Conservation (phyloP, 257 asterid genomes). For the Knoxia roxburghii region DNA sequence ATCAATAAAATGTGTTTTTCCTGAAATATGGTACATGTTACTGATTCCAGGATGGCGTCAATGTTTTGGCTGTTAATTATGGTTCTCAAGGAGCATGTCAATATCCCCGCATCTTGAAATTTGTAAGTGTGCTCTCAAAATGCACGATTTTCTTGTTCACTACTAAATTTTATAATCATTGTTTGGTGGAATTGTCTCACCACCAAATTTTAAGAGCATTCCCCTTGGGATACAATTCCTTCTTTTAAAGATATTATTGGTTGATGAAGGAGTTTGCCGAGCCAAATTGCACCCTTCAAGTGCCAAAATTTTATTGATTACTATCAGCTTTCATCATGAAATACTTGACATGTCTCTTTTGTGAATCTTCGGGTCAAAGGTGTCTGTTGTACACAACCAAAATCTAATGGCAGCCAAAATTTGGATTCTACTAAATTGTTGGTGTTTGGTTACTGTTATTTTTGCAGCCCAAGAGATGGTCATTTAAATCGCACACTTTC, state of each 20-base stretch:
- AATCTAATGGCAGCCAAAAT: no score
- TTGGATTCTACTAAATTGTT: background rate
- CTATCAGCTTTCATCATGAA: background rate
- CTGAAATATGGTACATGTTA: background rate
- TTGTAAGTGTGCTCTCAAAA: conserved; percentile 43
- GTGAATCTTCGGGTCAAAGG: background rate
- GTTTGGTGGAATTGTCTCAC: background rate
- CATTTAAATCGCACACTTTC: conserved; percentile 81
- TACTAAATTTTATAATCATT: background rate
- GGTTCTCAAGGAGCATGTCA: conserved; percentile 90
- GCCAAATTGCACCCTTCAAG: background rate
- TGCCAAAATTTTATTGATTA: background rate
- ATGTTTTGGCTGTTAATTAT: conserved; percentile 81
- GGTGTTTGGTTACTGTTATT: conserved; percentile 11
- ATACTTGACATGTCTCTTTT: background rate
- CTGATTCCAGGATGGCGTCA: conserved; percentile 71
- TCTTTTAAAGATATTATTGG: background rate
- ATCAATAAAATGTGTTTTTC: background rate
- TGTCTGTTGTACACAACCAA: no score
- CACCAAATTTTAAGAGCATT: background rate
- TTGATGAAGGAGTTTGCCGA: background rate
- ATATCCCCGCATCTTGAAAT: conserved; percentile 66
- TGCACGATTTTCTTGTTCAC: background rate
- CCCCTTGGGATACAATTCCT: background rate
- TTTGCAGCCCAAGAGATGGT: conserved; percentile 88